Conservation (phyloP, 257 asterid species). For the Solanum gandarillasii region DNA sequence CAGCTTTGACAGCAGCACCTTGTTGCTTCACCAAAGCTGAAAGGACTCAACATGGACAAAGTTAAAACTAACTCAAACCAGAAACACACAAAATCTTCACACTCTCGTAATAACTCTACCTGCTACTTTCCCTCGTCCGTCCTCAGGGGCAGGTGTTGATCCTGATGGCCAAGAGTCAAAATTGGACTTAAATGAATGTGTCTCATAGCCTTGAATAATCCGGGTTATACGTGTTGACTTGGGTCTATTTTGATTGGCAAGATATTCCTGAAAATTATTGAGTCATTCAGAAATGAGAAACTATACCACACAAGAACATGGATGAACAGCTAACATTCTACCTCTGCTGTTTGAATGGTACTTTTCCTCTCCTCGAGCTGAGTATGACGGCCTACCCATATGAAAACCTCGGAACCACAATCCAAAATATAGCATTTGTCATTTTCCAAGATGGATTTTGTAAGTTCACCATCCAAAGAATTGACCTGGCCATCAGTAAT, state of each 20-base stretch:
- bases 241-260: constrained; percentile 84
- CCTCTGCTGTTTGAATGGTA: constrained; percentile 85
- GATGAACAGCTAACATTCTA: constrained; percentile 3
- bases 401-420: constrained; percentile 87
- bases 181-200: constrained; percentile 79
- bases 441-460: constrained; percentile 80
- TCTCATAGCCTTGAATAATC: constrained; percentile 90
- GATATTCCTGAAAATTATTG: constrained; percentile 46
- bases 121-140: constrained; percentile 98
- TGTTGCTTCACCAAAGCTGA: constrained; percentile 95
- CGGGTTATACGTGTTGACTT: constrained; percentile 64
- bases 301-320: neutral
- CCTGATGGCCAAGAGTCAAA: constrained; percentile 96
- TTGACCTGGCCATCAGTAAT: constrained; percentile 57
- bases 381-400: constrained; percentile 96
- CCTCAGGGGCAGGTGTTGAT: constrained; percentile 75
- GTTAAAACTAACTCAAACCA: neutral
- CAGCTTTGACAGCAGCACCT: constrained; percentile 74
- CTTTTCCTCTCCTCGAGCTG: constrained; percentile 92
- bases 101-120: constrained; percentile 29
- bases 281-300: constrained; percentile 12
- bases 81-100: neutral
- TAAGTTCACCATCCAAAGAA: constrained; percentile 67
- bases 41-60: constrained; percentile 10
- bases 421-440: constrained; percentile 80